Conservation (phyloP, 192 early-diverging fungal genomes). For the Chytriomyces hyalinus region DNA sequence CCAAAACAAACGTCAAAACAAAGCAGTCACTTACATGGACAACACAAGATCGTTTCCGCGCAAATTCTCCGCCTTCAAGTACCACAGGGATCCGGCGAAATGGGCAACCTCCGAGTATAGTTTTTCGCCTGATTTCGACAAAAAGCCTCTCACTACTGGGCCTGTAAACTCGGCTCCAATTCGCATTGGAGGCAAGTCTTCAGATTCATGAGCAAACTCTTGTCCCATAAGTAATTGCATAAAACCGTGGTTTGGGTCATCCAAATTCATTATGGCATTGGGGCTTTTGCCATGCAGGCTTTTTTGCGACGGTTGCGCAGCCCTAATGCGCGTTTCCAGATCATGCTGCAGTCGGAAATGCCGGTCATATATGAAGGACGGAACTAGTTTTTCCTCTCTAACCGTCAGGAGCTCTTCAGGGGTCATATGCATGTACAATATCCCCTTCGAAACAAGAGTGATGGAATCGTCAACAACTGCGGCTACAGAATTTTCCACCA, state of each 20-base stretch:
- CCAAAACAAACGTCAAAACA: not conserved
- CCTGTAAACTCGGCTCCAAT: constrained; percentile 17
- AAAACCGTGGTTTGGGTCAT: not conserved
- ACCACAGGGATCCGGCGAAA: constrained; percentile 29
- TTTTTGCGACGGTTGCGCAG: not conserved
- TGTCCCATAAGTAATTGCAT: constrained; percentile 13
- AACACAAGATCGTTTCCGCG: not conserved
- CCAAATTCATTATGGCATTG: not conserved
- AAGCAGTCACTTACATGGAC: constrained; percentile 10
- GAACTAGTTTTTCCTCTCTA: constrained; percentile 4
- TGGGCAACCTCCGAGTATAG: constrained; percentile 1
- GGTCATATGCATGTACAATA: constrained; percentile 23
- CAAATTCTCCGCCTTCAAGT: constrained; percentile 1
- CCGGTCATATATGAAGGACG: constrained; percentile 24
- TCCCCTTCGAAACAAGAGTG: constrained; percentile 6
- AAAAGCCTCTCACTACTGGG: not conserved
- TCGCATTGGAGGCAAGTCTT: constrained; percentile 15
- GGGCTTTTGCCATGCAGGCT: not conserved
- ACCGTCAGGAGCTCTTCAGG: constrained; percentile 1
- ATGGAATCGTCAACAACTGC: constrained; percentile 1
- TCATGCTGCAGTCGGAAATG: constrained; percentile 21
- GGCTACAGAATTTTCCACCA: not conserved
- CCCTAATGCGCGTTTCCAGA: constrained; percentile 4
- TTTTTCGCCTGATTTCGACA: constrained; percentile 23
- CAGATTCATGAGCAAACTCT: constrained; percentile 5